phyloP scores from a whole-genome alignment of 2,329 filamentous ascomycete species.

The Aspergillus luchuensis region DNA sequence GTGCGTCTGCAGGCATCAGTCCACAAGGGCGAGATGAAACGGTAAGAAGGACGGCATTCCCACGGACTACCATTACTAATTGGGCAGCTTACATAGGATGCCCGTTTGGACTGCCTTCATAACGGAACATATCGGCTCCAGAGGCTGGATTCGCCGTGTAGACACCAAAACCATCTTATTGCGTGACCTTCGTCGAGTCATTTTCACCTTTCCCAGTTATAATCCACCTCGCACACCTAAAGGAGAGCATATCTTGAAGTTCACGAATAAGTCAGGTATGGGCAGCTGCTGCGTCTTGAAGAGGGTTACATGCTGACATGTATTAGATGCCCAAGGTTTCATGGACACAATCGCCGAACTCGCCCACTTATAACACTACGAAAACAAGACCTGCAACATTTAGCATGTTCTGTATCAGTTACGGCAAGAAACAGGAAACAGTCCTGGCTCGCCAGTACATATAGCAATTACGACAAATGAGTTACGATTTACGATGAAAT shows the following conservation, averaged over 20 bases:
- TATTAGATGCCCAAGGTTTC: constrained; percentile 44
- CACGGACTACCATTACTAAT: neutral
- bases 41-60: constrained; percentile 32
- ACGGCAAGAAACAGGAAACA: neutral
- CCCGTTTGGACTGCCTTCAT: constrained; percentile 65
- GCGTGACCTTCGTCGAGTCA: constrained; percentile 53
- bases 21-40: constrained; percentile 53
- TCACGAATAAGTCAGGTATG: constrained; percentile 37
- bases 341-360: constrained; percentile 37
- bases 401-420: neutral
- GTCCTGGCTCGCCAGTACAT: neutral
- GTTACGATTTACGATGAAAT: constrained; percentile 9
- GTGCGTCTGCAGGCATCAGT: constrained; percentile 61
- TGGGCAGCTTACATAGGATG: constrained; percentile 37
- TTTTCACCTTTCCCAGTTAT: constrained; percentile 57
- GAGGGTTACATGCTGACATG: constrained; percentile 12
- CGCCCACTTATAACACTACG: constrained; percentile 7
- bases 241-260: constrained; percentile 46
- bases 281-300: neutral
- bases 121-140: constrained; percentile 49
- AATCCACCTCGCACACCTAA: constrained; percentile 37
- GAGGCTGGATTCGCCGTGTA: constrained; percentile 51
- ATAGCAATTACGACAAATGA: constrained; percentile 12
- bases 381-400: neutral
- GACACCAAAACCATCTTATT: constrained; percentile 50